These are phyloP conservation scores for Tolypocladium album DNA, from an alignment of 2,329 filamentous ascomycete species.

Conservation along the genomic window DNA sequence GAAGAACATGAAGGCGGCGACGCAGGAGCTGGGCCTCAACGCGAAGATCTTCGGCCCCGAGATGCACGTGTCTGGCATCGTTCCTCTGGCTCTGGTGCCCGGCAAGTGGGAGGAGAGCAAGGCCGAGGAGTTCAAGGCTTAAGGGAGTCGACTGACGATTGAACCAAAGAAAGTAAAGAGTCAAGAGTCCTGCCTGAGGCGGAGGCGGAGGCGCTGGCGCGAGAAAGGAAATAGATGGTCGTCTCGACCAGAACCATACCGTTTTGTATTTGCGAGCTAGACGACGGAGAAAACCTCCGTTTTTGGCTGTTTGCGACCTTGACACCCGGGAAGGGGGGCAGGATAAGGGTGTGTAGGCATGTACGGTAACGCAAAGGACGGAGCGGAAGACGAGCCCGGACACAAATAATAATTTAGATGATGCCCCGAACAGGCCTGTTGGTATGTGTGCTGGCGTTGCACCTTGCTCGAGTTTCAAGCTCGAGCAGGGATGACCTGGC, in stretches of 20 bases:
- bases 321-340: slow-evolving; percentile 1
- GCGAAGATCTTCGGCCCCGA: slow-evolving; percentile 58
- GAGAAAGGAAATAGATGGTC: slow-evolving; percentile 7
- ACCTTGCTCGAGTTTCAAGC: not conserved
- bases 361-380: slow-evolving; percentile 2
- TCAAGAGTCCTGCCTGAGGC: not conserved
- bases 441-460: not conserved
- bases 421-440: not conserved
- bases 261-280: slow-evolving; percentile 24
- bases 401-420: slow-evolving; percentile 1
- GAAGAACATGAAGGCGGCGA: slow-evolving; percentile 98
- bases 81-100: slow-evolving; percentile 73
- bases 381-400: not conserved
- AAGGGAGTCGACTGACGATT: slow-evolving; percentile 13
- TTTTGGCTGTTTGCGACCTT: not conserved
- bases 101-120: slow-evolving; percentile 53
- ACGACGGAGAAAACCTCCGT: slow-evolving; percentile 10
- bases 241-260: slow-evolving; percentile 10
- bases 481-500: not conserved
- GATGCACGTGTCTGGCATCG: slow-evolving; percentile 97
- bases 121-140: slow-evolving; percentile 50
- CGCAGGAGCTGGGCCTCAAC: slow-evolving; percentile 77
- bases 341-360: not conserved
- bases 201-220: not conserved
- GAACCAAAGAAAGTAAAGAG: not conserved